phyloP scores from a whole-genome alignment of 192 early-diverging fungal genomes.

The Geranomyces michiganensis region DNA sequence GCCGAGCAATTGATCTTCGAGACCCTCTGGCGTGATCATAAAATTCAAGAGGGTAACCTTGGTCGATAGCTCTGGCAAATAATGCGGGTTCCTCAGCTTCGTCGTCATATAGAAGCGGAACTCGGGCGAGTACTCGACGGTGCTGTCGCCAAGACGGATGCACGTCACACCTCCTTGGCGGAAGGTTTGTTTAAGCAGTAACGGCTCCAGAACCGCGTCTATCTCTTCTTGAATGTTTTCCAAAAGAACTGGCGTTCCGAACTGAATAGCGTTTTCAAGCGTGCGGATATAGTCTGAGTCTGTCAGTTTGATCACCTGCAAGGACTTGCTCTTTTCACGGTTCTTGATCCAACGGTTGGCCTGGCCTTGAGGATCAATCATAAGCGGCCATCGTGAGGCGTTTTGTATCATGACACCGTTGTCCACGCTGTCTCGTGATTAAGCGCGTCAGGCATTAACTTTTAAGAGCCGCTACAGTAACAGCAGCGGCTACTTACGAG shows the following conservation, averaged over 20 bases:
- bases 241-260: constrained; percentile 62
- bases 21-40: constrained; percentile 67
- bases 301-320: constrained; percentile 61
- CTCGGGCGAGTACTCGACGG: constrained; percentile 65
- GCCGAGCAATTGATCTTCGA: constrained; percentile 65
- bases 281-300: constrained; percentile 62
- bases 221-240: constrained; percentile 64
- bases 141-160: constrained; percentile 59
- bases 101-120: constrained; percentile 67
- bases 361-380: constrained; percentile 68
- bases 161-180: constrained; percentile 66
- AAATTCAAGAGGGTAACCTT: constrained; percentile 65
- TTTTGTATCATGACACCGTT: constrained; percentile 63
- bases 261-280: constrained; percentile 63
- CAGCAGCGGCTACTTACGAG: constrained; percentile 31
- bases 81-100: constrained; percentile 63
- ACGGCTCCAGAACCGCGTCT: constrained; percentile 62
- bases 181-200: constrained; percentile 65
- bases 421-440: constrained; percentile 56
- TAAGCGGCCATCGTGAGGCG: constrained; percentile 60
- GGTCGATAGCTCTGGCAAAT: constrained; percentile 63
- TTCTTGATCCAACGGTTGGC: constrained; percentile 68
- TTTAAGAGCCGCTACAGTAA: background rate
- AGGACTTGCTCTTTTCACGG: constrained; percentile 57
- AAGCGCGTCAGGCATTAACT: no score